Conservation (phyloP, 2,329 filamentous ascomycete species). For the Aureobasidium sp. region DNA sequence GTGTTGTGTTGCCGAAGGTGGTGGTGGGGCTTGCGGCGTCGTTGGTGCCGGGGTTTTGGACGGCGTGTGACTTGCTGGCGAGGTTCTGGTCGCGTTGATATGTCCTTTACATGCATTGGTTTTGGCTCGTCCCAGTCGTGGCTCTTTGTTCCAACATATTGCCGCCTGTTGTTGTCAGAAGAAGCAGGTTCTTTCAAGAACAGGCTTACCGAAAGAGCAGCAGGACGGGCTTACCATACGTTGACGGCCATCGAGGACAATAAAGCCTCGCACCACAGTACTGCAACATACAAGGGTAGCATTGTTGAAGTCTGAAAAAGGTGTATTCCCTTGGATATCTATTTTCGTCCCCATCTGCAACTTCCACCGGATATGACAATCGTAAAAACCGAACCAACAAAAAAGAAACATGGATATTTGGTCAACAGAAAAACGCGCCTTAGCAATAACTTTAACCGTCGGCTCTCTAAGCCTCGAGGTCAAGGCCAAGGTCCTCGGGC, state of each 20-base stretch:
- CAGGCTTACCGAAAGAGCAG: too few species aligned
- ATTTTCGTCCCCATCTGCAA: constrained; percentile 4
- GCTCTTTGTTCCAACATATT: too few species aligned
- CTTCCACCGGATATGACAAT: constrained; percentile 7
- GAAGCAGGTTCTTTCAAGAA: too few species aligned
- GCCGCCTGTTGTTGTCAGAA: too few species aligned
- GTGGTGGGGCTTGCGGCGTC: not conserved
- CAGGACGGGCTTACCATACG: too few species aligned
- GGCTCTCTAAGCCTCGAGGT: constrained; percentile 37
- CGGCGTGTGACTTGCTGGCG: not conserved
- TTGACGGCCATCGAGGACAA: too few species aligned
- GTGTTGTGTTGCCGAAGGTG: not conserved
- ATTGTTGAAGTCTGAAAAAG: not conserved
- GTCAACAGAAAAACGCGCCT: not conserved
- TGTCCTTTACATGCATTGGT: too few species aligned
- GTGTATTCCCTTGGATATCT: constrained; percentile 6
- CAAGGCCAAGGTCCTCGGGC: constrained; percentile 42
- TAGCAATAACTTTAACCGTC: not conserved
- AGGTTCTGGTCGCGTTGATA: not conserved
- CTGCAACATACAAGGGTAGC: not conserved
- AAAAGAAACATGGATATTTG: not conserved
- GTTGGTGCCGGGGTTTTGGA: not conserved
- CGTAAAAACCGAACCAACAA: constrained; percentile 6
- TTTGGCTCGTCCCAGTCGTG: too few species aligned
- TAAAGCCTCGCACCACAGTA: not conserved